Evolutionary conservation across 164 flowering plant genomes (phyloP).

Genomic region (Amborella trichopoda): DNA sequence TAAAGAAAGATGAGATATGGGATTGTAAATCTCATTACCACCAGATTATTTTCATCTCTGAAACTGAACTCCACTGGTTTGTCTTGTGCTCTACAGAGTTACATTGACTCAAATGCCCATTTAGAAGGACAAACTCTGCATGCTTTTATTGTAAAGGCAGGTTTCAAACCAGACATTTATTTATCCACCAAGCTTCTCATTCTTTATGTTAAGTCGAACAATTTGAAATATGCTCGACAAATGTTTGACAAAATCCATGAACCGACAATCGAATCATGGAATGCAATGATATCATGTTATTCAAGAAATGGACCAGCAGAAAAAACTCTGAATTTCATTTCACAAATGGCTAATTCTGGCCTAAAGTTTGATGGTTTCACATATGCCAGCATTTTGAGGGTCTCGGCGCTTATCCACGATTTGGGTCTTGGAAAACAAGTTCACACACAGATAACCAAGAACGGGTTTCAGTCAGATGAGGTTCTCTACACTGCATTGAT

Average conservation of each 20-base stretch:
- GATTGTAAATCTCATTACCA: too few species aligned
- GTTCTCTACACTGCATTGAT: slow-evolving; percentile 58
- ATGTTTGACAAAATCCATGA: slow-evolving; percentile 60
- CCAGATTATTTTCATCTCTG: too few species aligned
- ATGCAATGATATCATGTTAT: slow-evolving; percentile 66
- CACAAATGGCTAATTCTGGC: slow-evolving; percentile 18
- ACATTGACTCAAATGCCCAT: slow-evolving; percentile 54
- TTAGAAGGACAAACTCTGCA: slow-evolving; percentile 61
- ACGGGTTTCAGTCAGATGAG: slow-evolving; percentile 40
- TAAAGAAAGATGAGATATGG: too few species aligned
- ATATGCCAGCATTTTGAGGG: slow-evolving; percentile 65
- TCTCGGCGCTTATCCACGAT: slow-evolving; percentile 22
- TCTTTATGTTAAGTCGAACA: slow-evolving; percentile 36
- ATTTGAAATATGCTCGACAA: slow-evolving; percentile 39
- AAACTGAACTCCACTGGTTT: slow-evolving; percentile 24
- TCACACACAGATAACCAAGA: slow-evolving; percentile 56
- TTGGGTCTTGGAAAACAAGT: slow-evolving; percentile 32
- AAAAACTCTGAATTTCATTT: slow-evolving; percentile 36
- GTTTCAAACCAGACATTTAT: slow-evolving; percentile 46
- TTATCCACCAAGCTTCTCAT: slow-evolving; percentile 69
- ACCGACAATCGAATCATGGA: slow-evolving; percentile 62
- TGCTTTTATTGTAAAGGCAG: slow-evolving; percentile 51
- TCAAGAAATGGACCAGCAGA: slow-evolving; percentile 30
- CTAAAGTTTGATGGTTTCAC: slow-evolving; percentile 74
- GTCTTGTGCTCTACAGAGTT: slow-evolving; percentile 48